Conservation (phyloP, 2,329 filamentous ascomycete genomes). For the Pyricularia sp. region DNA sequence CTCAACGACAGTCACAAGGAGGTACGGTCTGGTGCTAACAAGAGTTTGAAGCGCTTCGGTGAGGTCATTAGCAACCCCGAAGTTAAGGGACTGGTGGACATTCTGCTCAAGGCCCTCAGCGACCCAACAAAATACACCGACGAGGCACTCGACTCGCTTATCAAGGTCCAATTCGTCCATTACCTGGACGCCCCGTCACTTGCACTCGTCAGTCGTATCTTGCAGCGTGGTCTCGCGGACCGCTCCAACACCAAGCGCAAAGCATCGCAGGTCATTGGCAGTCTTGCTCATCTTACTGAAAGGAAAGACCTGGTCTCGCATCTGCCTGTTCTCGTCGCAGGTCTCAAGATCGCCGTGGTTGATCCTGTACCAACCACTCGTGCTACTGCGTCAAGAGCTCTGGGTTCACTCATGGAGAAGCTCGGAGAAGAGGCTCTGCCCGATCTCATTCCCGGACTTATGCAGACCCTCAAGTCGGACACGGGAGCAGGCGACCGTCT, state of each 20-base stretch:
- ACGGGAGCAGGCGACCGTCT: constrained; percentile 92
- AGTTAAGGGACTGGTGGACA: constrained; percentile 83
- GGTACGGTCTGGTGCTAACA: constrained; percentile 82
- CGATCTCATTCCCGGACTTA: constrained; percentile 93
- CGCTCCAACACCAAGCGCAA: constrained; percentile 94
- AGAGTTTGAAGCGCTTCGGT: constrained; percentile 93
- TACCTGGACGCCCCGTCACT: constrained; percentile 96
- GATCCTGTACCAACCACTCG: constrained; percentile 95
- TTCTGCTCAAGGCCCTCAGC: constrained; percentile 90
- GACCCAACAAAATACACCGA: constrained; percentile 97
- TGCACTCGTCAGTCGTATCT: constrained; percentile 86
- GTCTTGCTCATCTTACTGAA: constrained; percentile 91
- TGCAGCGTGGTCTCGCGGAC: constrained; percentile 85
- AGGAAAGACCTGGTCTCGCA: constrained; percentile 88
- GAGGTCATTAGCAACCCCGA: constrained; percentile 98
- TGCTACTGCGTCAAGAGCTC: constrained; percentile 88
- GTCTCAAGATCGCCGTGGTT: constrained; percentile 79
- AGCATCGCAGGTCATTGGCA: constrained; percentile 94
- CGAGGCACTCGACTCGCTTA: constrained; percentile 82
- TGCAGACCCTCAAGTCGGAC: constrained; percentile 96
- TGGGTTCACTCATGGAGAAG: constrained; percentile 96
- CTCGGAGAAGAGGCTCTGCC: constrained; percentile 93
- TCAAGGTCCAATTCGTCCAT: constrained; percentile 97
- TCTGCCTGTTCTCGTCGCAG: constrained; percentile 84
- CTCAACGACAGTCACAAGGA: constrained; percentile 98